A percentile compares a stretch with the other conserved stretches of the same genome.
Conservation (phyloP, 129 eudicot genomes). For the Gnaphalium uliginosum region DNA sequence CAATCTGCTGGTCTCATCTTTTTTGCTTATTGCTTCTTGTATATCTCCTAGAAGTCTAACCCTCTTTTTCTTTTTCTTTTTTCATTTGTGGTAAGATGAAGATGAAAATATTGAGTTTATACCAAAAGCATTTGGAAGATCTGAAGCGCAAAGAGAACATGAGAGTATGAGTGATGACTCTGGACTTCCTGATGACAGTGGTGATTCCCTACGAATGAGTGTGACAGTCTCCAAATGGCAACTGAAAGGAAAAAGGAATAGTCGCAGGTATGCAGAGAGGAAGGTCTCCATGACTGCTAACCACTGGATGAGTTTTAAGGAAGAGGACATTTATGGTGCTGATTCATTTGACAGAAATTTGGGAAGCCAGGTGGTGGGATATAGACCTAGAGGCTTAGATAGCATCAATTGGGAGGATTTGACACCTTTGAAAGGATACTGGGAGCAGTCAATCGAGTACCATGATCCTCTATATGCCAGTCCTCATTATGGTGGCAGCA, state of each 20-base stretch:
- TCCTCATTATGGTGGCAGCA: slow-evolving; percentile 41
- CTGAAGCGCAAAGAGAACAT: slow-evolving; percentile 44
- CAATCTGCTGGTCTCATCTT: not conserved
- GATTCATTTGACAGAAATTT: slow-evolving; percentile 25
- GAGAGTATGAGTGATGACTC: slow-evolving; percentile 65
- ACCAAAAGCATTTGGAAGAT: slow-evolving; percentile 62
- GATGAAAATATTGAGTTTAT: slow-evolving; percentile 56
- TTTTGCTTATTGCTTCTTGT: not conserved
- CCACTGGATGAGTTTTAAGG: slow-evolving; percentile 32
- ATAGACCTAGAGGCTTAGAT: slow-evolving; percentile 27
- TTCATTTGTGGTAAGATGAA: slow-evolving; percentile 55
- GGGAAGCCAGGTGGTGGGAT: slow-evolving; percentile 38
- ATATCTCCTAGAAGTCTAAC: not conserved
- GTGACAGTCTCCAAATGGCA: slow-evolving; percentile 78
- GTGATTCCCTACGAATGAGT: slow-evolving; percentile 38
- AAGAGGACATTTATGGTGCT: slow-evolving; percentile 30
- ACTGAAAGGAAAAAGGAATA: slow-evolving; percentile 80
- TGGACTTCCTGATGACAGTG: slow-evolving; percentile 41
- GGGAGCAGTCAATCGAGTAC: slow-evolving; percentile 52
- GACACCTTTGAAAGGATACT: slow-evolving; percentile 43
- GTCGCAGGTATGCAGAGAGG: slow-evolving; percentile 50
- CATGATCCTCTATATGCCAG: slow-evolving; percentile 42
- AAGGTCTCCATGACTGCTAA: slow-evolving; percentile 32
- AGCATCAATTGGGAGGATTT: slow-evolving; percentile 46
- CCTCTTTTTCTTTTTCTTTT: not conserved